phyloP scores from a whole-genome alignment of 2,329 filamentous ascomycete species.

The Clonostachys solani region DNA sequence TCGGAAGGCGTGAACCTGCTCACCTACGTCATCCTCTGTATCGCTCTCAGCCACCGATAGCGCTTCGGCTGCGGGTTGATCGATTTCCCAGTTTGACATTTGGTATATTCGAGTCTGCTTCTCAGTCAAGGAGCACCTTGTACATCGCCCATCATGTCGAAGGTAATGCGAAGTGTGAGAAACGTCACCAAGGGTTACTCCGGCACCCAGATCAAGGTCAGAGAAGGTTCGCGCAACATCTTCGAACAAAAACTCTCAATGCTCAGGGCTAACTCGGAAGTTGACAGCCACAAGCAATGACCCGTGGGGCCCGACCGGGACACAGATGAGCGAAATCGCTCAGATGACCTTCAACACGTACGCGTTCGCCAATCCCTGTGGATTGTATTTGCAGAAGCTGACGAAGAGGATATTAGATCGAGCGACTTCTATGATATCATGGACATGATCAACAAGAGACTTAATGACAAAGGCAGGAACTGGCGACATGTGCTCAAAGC shows the following conservation, averaged over 20 bases:
- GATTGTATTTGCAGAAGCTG: not conserved
- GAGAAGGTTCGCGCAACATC: constrained; percentile 68
- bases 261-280: not conserved
- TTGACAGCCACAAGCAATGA: constrained; percentile 90
- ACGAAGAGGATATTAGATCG: constrained; percentile 49
- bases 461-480: constrained; percentile 99
- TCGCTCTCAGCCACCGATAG: no score
- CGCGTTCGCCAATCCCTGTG: constrained; percentile 21
- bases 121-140: no score
- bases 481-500: constrained; percentile 98
- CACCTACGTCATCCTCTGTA: no score
- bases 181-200: constrained; percentile 99
- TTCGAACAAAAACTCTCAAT: not conserved
- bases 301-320: constrained; percentile 95
- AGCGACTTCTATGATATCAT: constrained; percentile 99
- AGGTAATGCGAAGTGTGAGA: constrained; percentile 95
- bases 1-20: no score
- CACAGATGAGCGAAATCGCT: constrained; percentile 98
- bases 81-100: no score
- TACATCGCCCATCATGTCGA: constrained; percentile 66
- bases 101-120: no score
- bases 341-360: constrained; percentile 98
- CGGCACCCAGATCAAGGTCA: constrained; percentile 92
- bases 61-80: no score
- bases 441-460: constrained; percentile 97